phyloP scores from a whole-genome alignment of 768 basidiomycete genomes.

The Kwoniella sp. region DNA sequence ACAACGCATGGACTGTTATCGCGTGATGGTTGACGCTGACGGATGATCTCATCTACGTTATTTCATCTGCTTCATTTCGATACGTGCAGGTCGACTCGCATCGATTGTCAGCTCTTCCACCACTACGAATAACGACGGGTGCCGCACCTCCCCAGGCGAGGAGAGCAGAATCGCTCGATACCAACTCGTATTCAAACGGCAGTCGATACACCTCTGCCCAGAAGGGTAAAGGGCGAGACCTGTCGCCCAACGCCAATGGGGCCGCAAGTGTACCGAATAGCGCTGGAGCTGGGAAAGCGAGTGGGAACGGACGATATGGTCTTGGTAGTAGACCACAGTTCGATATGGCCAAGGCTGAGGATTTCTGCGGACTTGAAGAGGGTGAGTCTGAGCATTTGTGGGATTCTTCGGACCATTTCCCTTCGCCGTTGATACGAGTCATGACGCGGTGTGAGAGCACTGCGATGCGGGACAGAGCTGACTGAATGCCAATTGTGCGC shows the following conservation, averaged over 20 bases:
- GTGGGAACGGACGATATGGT: conserved; percentile 53
- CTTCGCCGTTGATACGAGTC: no score
- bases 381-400: conserved; percentile 61
- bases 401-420: no score
- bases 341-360: conserved; percentile 67
- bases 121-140: conserved; percentile 73
- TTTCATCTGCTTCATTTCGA: no score
- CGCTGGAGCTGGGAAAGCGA: conserved; percentile 23
- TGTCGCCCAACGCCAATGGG: conserved; percentile 56
- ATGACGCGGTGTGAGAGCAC: no score
- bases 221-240: conserved; percentile 60
- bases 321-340: conserved; percentile 79
- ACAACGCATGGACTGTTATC: neutral
- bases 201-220: conserved; percentile 18
- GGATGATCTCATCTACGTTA: no score
- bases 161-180: conserved; percentile 22
- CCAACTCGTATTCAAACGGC: conserved; percentile 14
- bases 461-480: no score
- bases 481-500: no score
- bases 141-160: conserved; percentile 53
- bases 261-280: conserved; percentile 41
- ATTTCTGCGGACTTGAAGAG: conserved; percentile 67
- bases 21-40: no score
- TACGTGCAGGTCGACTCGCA: conserved; percentile 50
- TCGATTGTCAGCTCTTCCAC: conserved; percentile 62